Conservation (phyloP, 2,329 filamentous ascomycete species). For the Penicillium janthinellum region DNA sequence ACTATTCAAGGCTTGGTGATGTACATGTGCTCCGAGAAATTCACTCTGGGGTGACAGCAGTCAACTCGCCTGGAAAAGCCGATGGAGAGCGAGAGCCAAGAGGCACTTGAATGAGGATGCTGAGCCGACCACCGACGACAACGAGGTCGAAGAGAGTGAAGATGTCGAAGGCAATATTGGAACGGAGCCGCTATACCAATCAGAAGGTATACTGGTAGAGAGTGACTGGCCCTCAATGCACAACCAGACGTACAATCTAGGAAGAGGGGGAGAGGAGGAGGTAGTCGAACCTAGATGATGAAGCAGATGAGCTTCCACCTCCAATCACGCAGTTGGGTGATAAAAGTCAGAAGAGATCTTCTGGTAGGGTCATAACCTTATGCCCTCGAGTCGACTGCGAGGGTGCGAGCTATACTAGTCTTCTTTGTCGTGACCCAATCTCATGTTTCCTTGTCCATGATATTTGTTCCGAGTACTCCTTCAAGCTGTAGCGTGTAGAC, state of each 20-base stretch:
- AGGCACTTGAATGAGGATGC: conserved; percentile 7
- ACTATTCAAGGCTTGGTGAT: not conserved
- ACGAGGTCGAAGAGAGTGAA: not conserved
- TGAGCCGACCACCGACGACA: conserved; percentile 1
- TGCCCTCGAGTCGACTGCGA: not conserved
- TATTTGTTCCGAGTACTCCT: not conserved
- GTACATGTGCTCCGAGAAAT: not conserved
- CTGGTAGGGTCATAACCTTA: too few relatives aligned
- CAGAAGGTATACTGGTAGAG: not conserved
- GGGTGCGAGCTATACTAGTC: not conserved
- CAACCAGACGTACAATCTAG: not conserved
- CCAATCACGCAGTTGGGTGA: not conserved
- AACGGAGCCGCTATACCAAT: not conserved
- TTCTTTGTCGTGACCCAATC: not conserved
- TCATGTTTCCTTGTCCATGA: not conserved
- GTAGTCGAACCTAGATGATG: not conserved
- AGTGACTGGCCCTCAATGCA: not conserved
- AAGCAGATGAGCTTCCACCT: not conserved
- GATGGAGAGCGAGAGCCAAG: conserved; percentile 4
- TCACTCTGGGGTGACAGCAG: conserved; percentile 5
- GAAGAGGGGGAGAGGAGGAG: not conserved
- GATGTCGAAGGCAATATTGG: not conserved
- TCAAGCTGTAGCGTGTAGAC: not conserved
- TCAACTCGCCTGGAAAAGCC: conserved; percentile 4
- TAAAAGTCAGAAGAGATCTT: too few relatives aligned